phyloP scores from a whole-genome alignment of 2,329 filamentous ascomycete genomes.

The Aspergillus sp. region DNA sequence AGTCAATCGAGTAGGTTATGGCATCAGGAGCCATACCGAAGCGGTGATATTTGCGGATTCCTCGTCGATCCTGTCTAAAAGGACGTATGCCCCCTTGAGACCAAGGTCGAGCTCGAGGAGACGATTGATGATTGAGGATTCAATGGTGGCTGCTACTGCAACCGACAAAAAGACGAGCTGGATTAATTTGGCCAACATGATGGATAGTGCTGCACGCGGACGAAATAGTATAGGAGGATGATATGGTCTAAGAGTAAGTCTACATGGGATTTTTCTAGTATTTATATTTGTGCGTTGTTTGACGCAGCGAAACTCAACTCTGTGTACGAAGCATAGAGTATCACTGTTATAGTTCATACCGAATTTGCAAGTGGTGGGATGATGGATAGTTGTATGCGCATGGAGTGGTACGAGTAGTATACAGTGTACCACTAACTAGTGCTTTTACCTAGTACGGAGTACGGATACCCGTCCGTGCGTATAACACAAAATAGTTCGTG shows the following conservation, averaged over 20 bases:
- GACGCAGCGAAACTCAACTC: no score
- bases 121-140: neutral
- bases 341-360: no score
- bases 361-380: no score
- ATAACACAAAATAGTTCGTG: no score
- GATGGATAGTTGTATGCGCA: no score
- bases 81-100: neutral
- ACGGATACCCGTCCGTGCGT: no score
- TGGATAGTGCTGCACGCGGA: neutral
- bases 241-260: neutral
- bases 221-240: neutral
- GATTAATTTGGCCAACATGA: neutral
- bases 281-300: neutral
- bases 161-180: neutral
- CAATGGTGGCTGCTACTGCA: neutral
- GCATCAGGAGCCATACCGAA: neutral
- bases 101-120: constrained; percentile 5
- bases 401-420: no score
- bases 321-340: no score
- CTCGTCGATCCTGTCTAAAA: constrained; percentile 1
- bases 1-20: neutral
- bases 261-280: neutral
- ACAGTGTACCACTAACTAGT: no score
- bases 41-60: neutral
- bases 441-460: no score